These are phyloP conservation scores for Lotmaria passim DNA, from an alignment of 208 protist species.

Conservation along the genomic window DNA sequence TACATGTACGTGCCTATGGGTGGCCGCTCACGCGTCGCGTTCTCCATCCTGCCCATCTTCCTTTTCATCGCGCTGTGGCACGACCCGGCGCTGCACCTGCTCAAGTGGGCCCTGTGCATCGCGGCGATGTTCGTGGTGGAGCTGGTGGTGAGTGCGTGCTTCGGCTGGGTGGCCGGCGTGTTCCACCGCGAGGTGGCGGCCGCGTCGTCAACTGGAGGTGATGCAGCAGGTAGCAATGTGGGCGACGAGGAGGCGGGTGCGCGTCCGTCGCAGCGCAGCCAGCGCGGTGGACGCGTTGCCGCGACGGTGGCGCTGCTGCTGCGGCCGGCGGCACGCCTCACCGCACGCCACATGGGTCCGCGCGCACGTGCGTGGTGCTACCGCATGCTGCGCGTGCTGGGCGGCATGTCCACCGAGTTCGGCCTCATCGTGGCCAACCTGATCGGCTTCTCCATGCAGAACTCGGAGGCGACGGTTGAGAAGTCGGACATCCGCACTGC, in stretches of 20 bases:
- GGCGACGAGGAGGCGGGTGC: neutral
- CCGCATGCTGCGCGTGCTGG: conserved; percentile 31
- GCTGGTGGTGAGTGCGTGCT: conserved; percentile 39
- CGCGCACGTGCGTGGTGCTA: conserved; percentile 17
- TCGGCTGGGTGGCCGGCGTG: conserved; percentile 13
- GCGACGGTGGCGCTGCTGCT: conserved; percentile 6
- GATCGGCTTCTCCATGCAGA: conserved; percentile 51
- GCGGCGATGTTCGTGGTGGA: conserved; percentile 62
- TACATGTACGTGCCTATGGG: conserved; percentile 95
- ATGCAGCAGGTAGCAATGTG: neutral
- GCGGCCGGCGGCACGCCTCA: conserved; percentile 19
- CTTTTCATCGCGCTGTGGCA: conserved; percentile 95
- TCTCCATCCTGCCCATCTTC: conserved; percentile 90
- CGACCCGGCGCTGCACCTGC: conserved; percentile 75
- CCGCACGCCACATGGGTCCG: conserved; percentile 14
- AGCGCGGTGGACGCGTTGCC: neutral
- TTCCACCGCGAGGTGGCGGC: conserved; percentile 34
- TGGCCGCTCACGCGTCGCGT: conserved; percentile 51
- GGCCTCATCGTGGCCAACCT: conserved; percentile 69
- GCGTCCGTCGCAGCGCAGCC: neutral
- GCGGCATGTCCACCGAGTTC: conserved; percentile 39
- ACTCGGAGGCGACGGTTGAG: neutral
- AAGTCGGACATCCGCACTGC: neutral
- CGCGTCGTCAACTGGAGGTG: neutral
- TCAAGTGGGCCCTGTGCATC: conserved; percentile 77